Evolutionary conservation across 2,329 filamentous ascomycete genomes (phyloP), one percentile per base, ranked within the genome.

Genomic region (Calycina marina): DNA sequence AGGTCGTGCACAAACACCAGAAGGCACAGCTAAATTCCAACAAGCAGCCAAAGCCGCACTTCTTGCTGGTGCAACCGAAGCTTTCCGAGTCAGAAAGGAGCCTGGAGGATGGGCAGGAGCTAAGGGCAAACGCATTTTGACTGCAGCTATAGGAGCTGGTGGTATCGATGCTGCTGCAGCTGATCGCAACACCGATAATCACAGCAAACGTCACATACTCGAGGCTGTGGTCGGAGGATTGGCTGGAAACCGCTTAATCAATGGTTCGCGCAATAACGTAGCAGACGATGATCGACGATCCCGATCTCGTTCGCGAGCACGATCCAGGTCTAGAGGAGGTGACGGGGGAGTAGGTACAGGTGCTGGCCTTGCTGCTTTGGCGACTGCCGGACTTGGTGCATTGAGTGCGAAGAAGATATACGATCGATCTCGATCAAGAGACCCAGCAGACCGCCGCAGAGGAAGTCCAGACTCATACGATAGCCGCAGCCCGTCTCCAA

Each of bases 41-140:
- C 84, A 93, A 57, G 85, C 85, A 18, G 83, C 86, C 53, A 88
- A 90, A 62, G 86, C 88, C 18, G 90, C 86, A 13, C 65, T 94
- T 24, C 70, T 93, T 28, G 86, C 88, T 17, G 88, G 85, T 47
- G 88, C 86, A 25, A 80, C 85, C 34, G 86, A 94, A 56, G 88
- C 88, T 25, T 93, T 93, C 65, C 78, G 83, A 40, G 77, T 85
- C 35, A 77, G 86, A 53, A 93, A 88, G 49, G 80, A 90, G 40
- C 80, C 84, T 2, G 88, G 88, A 34, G 72, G 77, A 26, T 94
- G 86, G 85, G 79, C 77, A 41, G 88, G 86, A 22, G 79, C 82
- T 41, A 94, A 94, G 59, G 83, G 85, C 43, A 90, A 85, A 62
- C 83, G 88, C 32, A 72, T 96, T 38, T 69, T 93, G 30, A 94